Percentiles rank a stretch among this genome's conserved stretches.
Conservation (phyloP, 1,284 basidiomycete species). For the Ceratobasidium sp. region DNA sequence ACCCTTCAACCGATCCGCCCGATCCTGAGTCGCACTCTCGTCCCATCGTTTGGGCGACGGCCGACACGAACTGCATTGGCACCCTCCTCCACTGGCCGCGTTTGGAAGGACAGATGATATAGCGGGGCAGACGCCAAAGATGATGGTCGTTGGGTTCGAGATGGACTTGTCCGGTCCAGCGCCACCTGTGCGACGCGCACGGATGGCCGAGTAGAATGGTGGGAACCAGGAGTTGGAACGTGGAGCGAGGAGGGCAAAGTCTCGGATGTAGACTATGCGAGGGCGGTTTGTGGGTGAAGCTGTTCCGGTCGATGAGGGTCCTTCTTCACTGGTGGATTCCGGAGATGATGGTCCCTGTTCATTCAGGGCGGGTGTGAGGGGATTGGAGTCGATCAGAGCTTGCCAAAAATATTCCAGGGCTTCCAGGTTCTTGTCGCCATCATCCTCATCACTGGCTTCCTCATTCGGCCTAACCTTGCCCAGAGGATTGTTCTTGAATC, state of each 20-base stretch:
- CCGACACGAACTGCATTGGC: constrained; percentile 6
- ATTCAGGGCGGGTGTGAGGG: constrained; percentile 49
- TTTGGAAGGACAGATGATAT: background rate
- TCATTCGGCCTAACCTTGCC: constrained; percentile 56
- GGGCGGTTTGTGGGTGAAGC: constrained; percentile 58
- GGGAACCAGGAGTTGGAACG: constrained; percentile 84
- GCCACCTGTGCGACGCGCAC: constrained; percentile 71
- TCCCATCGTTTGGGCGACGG: constrained; percentile 4
- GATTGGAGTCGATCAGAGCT: constrained; percentile 60
- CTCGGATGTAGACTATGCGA: constrained; percentile 86
- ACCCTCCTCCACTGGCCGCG: background rate
- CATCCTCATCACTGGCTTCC: background rate
- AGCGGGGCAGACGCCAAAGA: constrained; percentile 76
- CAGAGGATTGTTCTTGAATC: constrained; percentile 68
- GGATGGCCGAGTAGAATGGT: constrained; percentile 78
- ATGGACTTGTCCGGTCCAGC: constrained; percentile 58
- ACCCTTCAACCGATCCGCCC: constrained; percentile 3
- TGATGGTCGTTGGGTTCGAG: constrained; percentile 77
- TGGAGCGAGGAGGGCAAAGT: constrained; percentile 78
- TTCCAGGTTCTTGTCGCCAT: background rate
- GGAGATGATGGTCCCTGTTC: too few relatives aligned
- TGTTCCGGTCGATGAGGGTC: too few relatives aligned
- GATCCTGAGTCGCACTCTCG: constrained; percentile 13
- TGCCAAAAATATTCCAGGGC: constrained; percentile 12
- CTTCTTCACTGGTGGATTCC: too few relatives aligned